Base-by-base conservation (phyloP, 2,329 filamentous ascomycete genomes). In the Pseudogymnoascus verrucosus region DNA sequence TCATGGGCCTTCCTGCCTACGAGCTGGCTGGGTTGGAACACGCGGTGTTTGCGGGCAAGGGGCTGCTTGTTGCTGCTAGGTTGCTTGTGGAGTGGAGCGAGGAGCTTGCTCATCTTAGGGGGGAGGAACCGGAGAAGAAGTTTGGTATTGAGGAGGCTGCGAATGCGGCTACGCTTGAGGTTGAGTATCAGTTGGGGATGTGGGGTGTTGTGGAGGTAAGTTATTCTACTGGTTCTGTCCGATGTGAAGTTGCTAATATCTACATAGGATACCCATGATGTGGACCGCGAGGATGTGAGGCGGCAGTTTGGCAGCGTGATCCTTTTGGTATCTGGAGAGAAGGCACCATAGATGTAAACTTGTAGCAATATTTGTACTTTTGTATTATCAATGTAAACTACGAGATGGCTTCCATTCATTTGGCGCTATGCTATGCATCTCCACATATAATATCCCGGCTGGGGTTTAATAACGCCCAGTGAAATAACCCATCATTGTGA, bases 241-340 rank as follows among this genome's bases (percentile, higher is more conserved):
- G 19, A 16, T n/a, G 16, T 21, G 16, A 40, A n/a, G 19, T 62
- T 47, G 28, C 61, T 62, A 62, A 62, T 34, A 34, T 28, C 3
- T 60, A 10, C 4, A 8, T 16, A 63, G 75, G 93, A 99, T 76
- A 96, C 93, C 28, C 95, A 99, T 77, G 95, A 99, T 79, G 95
- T 99, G 0, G 89, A 96, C 71, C 90, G 88, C 75, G 93, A 96
- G 76, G 95, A 99, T 76, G 70, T 98, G 68, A 84, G 86, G 73
- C 83, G 93, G 71, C 95, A 98, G 78, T 78, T 98, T 65, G 95
- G 93, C 12, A 96, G 91, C 74, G 90, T 91, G 10, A 82, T 96
- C 14, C 74, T 98, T 71, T 78, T 98, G 60, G 89, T 97, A 8
- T 87, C 85, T 63, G 89, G 89, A 1, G 64, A 64, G 47, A 66